Conservation (phyloP, 345 rosid genomes). For the Arabidopsis suecica region DNA sequence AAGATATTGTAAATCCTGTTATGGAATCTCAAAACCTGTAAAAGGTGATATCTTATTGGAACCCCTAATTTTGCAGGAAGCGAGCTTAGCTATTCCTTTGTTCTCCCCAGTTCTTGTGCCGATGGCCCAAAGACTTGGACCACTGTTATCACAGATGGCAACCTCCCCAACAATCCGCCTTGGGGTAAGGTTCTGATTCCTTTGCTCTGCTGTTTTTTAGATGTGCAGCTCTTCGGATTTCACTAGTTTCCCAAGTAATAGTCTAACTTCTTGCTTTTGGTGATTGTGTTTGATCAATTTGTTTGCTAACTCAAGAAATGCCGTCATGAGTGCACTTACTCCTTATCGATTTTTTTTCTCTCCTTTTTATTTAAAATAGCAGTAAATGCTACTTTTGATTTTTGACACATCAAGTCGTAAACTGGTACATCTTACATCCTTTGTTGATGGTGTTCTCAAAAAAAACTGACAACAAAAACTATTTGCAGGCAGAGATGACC, state of each 20-base stretch:
- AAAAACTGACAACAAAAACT: slow-evolving; percentile 22
- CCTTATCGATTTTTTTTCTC: not conserved
- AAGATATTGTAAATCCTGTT: not conserved
- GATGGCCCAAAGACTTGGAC: slow-evolving; percentile 93
- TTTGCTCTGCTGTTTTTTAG: slow-evolving; percentile 8
- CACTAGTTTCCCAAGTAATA: not conserved
- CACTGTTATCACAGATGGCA: slow-evolving; percentile 75
- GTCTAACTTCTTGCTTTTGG: slow-evolving; percentile 8
- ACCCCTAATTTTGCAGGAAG: slow-evolving; percentile 63
- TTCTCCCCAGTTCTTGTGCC: slow-evolving; percentile 95
- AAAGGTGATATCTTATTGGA: slow-evolving; percentile 1
- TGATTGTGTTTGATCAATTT: not conserved
- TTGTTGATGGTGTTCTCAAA: not conserved
- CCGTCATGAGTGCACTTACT: not conserved
- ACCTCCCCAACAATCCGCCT: slow-evolving; percentile 77
- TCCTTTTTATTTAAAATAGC: not conserved
- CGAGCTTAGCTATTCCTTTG: slow-evolving; percentile 88
- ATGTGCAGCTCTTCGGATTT: not conserved
- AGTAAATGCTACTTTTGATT: slow-evolving; percentile 9
- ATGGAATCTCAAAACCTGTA: slow-evolving; percentile 2
- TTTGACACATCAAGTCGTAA: slow-evolving; percentile 5
- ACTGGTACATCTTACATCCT: not conserved
- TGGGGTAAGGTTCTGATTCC: slow-evolving; percentile 67
- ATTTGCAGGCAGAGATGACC: slow-evolving; percentile 92
- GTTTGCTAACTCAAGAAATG: slow-evolving; percentile 12